Base-by-base conservation (phyloP, 176 grass and related monocot species). In the Echinochloa phyllopogon region DNA sequence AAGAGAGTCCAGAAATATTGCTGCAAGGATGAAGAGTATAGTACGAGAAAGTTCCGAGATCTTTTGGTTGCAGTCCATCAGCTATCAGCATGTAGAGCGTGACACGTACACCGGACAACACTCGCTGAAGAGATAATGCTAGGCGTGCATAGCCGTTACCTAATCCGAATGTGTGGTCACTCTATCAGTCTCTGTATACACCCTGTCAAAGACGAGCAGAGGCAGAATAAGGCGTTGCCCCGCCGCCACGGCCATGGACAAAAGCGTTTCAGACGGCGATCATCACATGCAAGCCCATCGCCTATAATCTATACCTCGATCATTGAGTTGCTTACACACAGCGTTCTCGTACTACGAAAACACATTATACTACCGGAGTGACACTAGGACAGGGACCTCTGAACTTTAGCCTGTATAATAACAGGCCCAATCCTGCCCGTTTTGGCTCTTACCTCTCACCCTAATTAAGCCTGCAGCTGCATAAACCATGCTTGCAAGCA, bases 171-270 rank as follows among this genome's bases (percentile, higher is more conserved):
- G n/a, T 52, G 64, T 44, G 86, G 52, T 59, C 51, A 61, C 55
- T 73, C 6, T 44, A 4, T 44, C 42, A n/a, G n/a, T n/a, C 41
- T 1, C 14, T 40, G 1, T 40, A 8, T 62, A 84, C 66, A 72
- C 57, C 81, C 58, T 74, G 87, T 72, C 70, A 78, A 84, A 55
- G 67, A 75, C 5, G 33, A 52, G 16, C 69, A 44, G 24, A 81
- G 15, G 69, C 68, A 11, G 38, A 77, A 88, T 36, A 77, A 83
- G 51, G 65, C 73, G 47, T 78, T 10, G 73, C 42, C 23, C 23
- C 15, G 69, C 66, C 67, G 68, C 76, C 79, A 70, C 33, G 37
- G 33, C 56, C 64, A 77, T 41, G 64, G 14, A 15, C 80, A 38
- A 71, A 83, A 43, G 33, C 6, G 40, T 42, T 42, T n/a, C 29